Conservation (phyloP, 2,329 filamentous ascomycete species). For the Beauveria medogensis region DNA sequence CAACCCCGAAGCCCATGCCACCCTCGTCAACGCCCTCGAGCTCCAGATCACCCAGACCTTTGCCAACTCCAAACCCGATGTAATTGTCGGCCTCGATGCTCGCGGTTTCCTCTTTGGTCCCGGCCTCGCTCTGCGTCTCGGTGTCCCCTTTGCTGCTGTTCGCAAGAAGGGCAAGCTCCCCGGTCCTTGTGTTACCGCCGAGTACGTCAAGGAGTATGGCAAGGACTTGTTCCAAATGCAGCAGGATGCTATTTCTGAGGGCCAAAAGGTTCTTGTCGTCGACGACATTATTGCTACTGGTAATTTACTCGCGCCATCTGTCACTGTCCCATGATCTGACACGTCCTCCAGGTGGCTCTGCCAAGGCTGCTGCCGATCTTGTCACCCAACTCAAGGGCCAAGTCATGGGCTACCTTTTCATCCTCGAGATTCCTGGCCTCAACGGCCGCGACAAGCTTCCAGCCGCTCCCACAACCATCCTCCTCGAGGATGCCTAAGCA, state of each 20-base stretch:
- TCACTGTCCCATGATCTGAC: background rate
- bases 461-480: slow-evolving; percentile 67
- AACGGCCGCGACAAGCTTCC: slow-evolving; percentile 86
- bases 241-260: slow-evolving; percentile 70
- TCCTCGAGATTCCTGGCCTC: slow-evolving; percentile 90
- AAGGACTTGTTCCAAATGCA: slow-evolving; percentile 96
- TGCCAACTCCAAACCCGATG: slow-evolving; percentile 61
- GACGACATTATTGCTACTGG: slow-evolving; percentile 98
- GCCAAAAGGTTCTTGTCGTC: slow-evolving; percentile 85
- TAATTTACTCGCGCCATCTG: slow-evolving; percentile 37
- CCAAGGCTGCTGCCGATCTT: slow-evolving; percentile 76
- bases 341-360: slow-evolving; percentile 66
- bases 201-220: slow-evolving; percentile 93
- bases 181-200: slow-evolving; percentile 75
- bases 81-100: slow-evolving; percentile 88
- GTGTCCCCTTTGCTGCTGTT: slow-evolving; percentile 83
- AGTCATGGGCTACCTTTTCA: slow-evolving; percentile 87
- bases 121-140: slow-evolving; percentile 72
- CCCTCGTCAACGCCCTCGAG: slow-evolving; percentile 77
- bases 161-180: slow-evolving; percentile 95
- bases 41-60: slow-evolving; percentile 65
- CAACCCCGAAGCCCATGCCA: slow-evolving; percentile 62
- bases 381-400: slow-evolving; percentile 78
- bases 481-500: slow-evolving; percentile 52
- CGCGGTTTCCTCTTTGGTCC: slow-evolving; percentile 95